Conservation (phyloP, 352 stramenopile genomes). For the Globisporangium perplexum region DNA sequence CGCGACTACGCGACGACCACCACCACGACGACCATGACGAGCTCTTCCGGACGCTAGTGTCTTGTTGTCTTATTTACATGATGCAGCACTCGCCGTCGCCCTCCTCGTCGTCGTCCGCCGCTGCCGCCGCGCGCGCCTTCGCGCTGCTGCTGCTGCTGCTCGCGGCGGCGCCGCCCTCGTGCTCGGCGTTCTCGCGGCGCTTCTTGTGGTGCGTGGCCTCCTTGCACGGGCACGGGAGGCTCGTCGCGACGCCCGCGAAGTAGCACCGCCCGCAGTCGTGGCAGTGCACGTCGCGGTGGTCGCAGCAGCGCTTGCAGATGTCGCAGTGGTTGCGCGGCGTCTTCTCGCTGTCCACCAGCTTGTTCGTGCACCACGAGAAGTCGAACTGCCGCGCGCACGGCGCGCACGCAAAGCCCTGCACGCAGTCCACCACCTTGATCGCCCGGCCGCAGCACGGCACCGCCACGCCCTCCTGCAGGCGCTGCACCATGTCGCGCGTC, state of each 20-base stretch:
- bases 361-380: constrained; percentile 84
- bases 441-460: constrained; percentile 54
- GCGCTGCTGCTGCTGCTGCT: constrained; percentile 2
- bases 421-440: constrained; percentile 70
- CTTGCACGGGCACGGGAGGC: constrained; percentile 74
- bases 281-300: constrained; percentile 85
- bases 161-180: not conserved
- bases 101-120: constrained; percentile 46
- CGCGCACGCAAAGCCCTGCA: constrained; percentile 61
- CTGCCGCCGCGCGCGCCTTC: constrained; percentile 26
- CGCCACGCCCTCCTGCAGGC: constrained; percentile 57
- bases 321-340: constrained; percentile 78
- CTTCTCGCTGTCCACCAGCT: constrained; percentile 64
- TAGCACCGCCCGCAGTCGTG: constrained; percentile 79
- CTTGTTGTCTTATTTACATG: constrained; percentile 46
- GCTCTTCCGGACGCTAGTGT: not conserved
- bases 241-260: constrained; percentile 76
- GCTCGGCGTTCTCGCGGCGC: constrained; percentile 24
- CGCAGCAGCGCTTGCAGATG: constrained; percentile 83
- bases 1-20: too few species aligned
- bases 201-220: constrained; percentile 55
- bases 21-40: not conserved
- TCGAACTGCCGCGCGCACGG: constrained; percentile 48
- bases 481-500: constrained; percentile 76
- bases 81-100: constrained; percentile 76